Percentiles rank a stretch among this genome's conserved stretches.
These are phyloP conservation scores for Exophiala xenobiotica DNA, from an alignment of 2,329 filamentous ascomycete species.

Conservation along the genomic window DNA sequence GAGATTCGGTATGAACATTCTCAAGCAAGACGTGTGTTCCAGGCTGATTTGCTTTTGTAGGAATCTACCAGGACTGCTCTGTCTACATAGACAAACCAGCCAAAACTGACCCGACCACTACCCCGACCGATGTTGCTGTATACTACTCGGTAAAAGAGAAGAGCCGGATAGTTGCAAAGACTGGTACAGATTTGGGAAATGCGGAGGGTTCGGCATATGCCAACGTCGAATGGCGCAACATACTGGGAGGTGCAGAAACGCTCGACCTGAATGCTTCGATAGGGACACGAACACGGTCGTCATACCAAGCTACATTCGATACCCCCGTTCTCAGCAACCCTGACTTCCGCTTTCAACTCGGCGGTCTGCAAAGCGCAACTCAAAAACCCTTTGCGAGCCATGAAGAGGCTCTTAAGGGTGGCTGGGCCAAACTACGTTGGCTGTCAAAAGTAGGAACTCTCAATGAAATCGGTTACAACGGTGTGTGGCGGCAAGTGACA, in stretches of 20 bases:
- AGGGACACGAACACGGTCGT: constrained; percentile 85
- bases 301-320: constrained; percentile 83
- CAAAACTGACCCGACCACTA: constrained; percentile 65
- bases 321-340: constrained; percentile 83
- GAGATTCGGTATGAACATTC: constrained; percentile 63
- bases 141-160: constrained; percentile 76
- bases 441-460: constrained; percentile 61
- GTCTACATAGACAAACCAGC: constrained; percentile 78
- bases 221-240: constrained; percentile 81
- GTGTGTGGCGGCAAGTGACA: constrained; percentile 85
- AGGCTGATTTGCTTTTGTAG: constrained; percentile 44
- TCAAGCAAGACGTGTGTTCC: background rate
- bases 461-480: constrained; percentile 78
- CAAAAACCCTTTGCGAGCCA: constrained; percentile 92
- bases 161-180: constrained; percentile 82
- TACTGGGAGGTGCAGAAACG: constrained; percentile 91
- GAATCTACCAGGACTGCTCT: constrained; percentile 80
- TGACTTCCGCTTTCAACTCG: constrained; percentile 73
- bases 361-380: constrained; percentile 78
- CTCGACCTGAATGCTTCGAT: constrained; percentile 82
- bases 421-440: constrained; percentile 74
- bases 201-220: constrained; percentile 91
- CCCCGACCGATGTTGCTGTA: constrained; percentile 76
- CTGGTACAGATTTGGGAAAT: constrained; percentile 90
- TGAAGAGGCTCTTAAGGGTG: constrained; percentile 82